Percentiles rank a stretch among this genome's conserved stretches.
Evolutionary conservation across 768 basidiomycete species (phyloP).

Genomic region (Pleurotus tuber-regium): DNA sequence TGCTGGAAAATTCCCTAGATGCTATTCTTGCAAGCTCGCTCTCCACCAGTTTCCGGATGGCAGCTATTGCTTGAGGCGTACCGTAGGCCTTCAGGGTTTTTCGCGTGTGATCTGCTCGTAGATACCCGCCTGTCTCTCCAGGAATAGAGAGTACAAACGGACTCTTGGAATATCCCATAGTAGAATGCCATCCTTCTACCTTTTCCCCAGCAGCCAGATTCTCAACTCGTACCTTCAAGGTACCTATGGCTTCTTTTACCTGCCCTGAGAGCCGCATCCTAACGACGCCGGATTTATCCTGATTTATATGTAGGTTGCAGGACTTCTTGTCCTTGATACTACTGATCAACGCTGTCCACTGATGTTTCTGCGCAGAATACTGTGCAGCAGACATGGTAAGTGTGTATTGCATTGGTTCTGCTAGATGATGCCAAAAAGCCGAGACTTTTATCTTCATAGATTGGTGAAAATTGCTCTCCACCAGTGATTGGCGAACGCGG

Average conservation of each 20-base stretch:
- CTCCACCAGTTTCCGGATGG: constrained; percentile 5
- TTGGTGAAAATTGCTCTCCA: constrained; percentile 23
- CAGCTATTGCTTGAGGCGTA: constrained; percentile 11
- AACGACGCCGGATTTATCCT: too few species aligned
- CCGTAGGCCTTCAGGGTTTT: constrained; percentile 28
- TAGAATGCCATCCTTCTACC: constrained; percentile 50
- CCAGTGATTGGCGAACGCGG: constrained; percentile 32
- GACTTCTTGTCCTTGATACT: constrained; percentile 30
- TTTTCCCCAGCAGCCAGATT: constrained; percentile 48
- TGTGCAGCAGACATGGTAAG: constrained; percentile 46
- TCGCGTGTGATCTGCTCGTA: constrained; percentile 45
- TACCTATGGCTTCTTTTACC: constrained; percentile 51
- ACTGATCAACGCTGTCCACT: constrained; percentile 44
- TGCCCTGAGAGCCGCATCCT: constrained; percentile 24
- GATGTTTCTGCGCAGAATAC: constrained; percentile 45
- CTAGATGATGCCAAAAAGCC: constrained; percentile 38
- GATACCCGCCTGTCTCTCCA: constrained; percentile 35
- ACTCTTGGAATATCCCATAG: constrained; percentile 26
- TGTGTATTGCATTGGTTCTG: constrained; percentile 48
- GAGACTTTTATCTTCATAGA: constrained; percentile 29
- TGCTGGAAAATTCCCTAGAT: constrained; percentile 37
- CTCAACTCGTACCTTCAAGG: constrained; percentile 60
- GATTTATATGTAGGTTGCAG: too few species aligned
- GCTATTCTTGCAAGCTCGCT: constrained; percentile 46
- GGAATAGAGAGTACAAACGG: constrained; percentile 33